These are phyloP conservation scores for Zasmidium angulare DNA, from an alignment of 2,329 filamentous ascomycete species.

Conservation along the genomic window DNA sequence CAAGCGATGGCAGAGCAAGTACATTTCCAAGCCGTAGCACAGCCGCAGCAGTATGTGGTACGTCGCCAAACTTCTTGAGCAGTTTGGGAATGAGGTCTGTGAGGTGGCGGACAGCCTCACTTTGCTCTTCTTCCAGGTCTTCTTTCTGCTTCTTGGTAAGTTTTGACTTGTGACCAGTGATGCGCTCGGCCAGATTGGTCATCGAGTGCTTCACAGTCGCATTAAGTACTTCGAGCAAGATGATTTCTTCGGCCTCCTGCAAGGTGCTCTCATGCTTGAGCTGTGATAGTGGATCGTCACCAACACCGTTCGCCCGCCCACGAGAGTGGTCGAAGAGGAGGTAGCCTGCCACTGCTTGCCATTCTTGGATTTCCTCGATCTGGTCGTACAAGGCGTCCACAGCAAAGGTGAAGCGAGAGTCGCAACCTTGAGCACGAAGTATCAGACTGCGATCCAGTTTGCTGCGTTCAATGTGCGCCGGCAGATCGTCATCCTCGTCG, in stretches of 20 bases:
- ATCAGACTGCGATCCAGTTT: constrained; percentile 41
- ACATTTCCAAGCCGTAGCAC: constrained; percentile 84
- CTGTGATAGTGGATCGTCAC: constrained; percentile 60
- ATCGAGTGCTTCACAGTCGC: constrained; percentile 76
- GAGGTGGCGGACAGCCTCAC: constrained; percentile 75
- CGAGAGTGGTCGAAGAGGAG: constrained; percentile 85
- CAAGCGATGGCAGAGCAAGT: constrained; percentile 82
- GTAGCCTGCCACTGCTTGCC: constrained; percentile 87
- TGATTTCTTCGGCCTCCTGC: constrained; percentile 72
- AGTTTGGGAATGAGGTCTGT: constrained; percentile 78
- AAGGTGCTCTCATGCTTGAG: constrained; percentile 74
- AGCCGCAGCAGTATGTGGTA: constrained; percentile 78
- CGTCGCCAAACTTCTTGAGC: constrained; percentile 89
- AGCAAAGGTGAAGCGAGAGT: constrained; percentile 82
- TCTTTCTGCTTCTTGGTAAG: constrained; percentile 60
- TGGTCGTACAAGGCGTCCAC: constrained; percentile 83
- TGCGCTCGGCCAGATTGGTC: constrained; percentile 62
- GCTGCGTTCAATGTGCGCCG: constrained; percentile 47
- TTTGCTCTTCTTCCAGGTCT: constrained; percentile 67
- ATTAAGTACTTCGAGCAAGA: constrained; percentile 83
- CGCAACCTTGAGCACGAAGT: constrained; percentile 64
- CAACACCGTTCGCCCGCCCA: constrained; percentile 51
- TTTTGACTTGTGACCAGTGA: constrained; percentile 55
- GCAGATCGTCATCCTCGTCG: constrained; percentile 58
- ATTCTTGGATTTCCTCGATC: constrained; percentile 76